phyloP scores from a whole-genome alignment of 768 basidiomycete genomes.

The Amanita fuliginea region DNA sequence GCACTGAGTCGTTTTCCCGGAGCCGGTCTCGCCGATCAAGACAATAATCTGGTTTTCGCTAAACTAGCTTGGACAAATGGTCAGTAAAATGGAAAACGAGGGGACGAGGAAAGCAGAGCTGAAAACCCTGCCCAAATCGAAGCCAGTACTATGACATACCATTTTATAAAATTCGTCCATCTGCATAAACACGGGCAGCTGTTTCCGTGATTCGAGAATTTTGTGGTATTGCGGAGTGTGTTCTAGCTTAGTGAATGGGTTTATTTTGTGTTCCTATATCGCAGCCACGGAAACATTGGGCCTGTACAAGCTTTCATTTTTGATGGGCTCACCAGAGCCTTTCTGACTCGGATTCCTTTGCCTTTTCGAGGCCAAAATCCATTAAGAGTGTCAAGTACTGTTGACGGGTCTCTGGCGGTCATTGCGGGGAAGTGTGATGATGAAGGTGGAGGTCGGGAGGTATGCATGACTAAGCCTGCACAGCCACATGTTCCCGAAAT shows the following conservation, averaged over 20 bases:
- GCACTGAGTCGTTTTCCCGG: slow-evolving; percentile 92
- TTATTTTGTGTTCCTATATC: slow-evolving; percentile 60
- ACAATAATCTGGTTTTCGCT: slow-evolving; percentile 75
- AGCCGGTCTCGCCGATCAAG: slow-evolving; percentile 90
- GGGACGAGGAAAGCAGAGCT: slow-evolving; percentile 25
- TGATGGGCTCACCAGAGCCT: slow-evolving; percentile 48
- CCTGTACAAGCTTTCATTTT: too few species aligned
- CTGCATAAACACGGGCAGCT: slow-evolving; percentile 83
- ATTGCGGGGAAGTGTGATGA: too few species aligned
- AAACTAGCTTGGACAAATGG: slow-evolving; percentile 33
- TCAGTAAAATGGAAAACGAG: slow-evolving; percentile 10
- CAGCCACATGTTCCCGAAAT: too few species aligned
- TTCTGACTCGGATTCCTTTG: slow-evolving; percentile 49
- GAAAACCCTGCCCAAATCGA: slow-evolving; percentile 29
- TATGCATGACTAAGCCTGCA: too few species aligned
- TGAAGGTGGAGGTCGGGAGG: too few species aligned
- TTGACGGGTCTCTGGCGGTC: not conserved
- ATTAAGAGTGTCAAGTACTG: slow-evolving; percentile 47
- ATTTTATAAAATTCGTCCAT: slow-evolving; percentile 91
- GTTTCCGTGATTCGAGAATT: slow-evolving; percentile 76
- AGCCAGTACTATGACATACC: slow-evolving; percentile 37
- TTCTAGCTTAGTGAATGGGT: slow-evolving; percentile 81
- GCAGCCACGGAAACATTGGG: too few species aligned
- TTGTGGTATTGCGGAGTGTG: slow-evolving; percentile 74
- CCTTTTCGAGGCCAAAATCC: slow-evolving; percentile 68